Evolutionary conservation across 352 stramenopile species (phyloP).

Genomic region (Elongisporangium prolatum): DNA sequence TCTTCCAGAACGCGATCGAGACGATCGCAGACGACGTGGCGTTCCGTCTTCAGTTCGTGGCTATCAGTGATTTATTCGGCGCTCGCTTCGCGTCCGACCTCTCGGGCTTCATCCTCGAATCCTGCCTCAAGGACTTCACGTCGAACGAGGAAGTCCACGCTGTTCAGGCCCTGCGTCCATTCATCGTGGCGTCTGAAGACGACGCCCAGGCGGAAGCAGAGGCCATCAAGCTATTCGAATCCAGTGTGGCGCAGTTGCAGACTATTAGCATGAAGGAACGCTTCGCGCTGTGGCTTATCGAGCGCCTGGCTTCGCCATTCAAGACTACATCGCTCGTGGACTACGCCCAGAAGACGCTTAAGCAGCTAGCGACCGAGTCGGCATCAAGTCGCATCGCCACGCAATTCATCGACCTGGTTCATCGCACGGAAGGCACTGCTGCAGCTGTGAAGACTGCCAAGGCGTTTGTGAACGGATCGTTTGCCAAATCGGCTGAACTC

Average conservation of each 20-base stretch:
- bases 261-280: constrained; percentile 53
- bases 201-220: constrained; percentile 36
- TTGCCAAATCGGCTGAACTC: constrained; percentile 31
- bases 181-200: constrained; percentile 30
- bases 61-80: constrained; percentile 75
- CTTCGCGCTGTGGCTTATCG: constrained; percentile 63
- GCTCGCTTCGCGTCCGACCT: constrained; percentile 47
- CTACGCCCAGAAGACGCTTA: constrained; percentile 51
- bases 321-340: constrained; percentile 45
- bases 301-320: constrained; percentile 32
- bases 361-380: constrained; percentile 26
- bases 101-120: constrained; percentile 64
- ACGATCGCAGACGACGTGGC: constrained; percentile 52
- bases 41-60: constrained; percentile 75
- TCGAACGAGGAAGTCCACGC: constrained; percentile 48
- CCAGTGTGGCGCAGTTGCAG: constrained; percentile 36
- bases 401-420: constrained; percentile 68
- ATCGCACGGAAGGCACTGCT: constrained; percentile 54
- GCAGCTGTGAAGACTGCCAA: constrained; percentile 35
- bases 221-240: constrained; percentile 52
- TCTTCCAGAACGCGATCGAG: constrained; percentile 69
- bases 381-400: constrained; percentile 29
- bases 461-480: constrained; percentile 31
- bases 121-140: constrained; percentile 57
- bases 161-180: constrained; percentile 47